Percentiles rank a stretch among this genome's conserved stretches.
phyloP scores from a whole-genome alignment of 805 yeast species.

The Zygoascus bituminiphila region DNA sequence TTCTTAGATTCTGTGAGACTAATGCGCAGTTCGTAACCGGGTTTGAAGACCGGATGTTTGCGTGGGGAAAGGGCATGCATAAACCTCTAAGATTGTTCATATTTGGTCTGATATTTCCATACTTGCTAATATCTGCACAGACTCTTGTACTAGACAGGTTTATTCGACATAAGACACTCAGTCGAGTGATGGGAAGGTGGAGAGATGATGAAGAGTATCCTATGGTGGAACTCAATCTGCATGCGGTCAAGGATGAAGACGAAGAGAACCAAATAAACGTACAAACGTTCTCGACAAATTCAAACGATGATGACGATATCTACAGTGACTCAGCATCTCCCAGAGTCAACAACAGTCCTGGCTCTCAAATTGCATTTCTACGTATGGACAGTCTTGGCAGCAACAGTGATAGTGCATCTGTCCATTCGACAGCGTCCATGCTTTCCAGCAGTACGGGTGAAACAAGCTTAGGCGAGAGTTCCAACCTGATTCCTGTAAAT shows the following conservation, averaged over 20 bases:
- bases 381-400: not conserved
- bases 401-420: too few relatives aligned
- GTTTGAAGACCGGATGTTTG: constrained; percentile 5
- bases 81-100: not conserved
- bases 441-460: not conserved
- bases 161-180: not conserved
- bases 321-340: not conserved
- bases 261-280: not conserved
- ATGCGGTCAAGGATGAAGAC: not conserved
- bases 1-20: not conserved
- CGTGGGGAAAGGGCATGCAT: not conserved
- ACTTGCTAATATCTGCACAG: not conserved
- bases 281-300: not conserved
- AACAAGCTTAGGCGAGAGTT: not conserved
- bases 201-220: not conserved
- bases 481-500: not conserved
- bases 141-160: not conserved
- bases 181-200: not conserved
- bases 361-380: not conserved
- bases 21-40: constrained; percentile 1
- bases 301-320: not conserved
- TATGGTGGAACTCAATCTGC: constrained; percentile 1
- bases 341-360: not conserved
- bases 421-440: not conserved
- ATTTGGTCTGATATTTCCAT: not conserved